phyloP scores from a whole-genome alignment of 768 basidiomycete species.

The Termitomyces titanicus region DNA sequence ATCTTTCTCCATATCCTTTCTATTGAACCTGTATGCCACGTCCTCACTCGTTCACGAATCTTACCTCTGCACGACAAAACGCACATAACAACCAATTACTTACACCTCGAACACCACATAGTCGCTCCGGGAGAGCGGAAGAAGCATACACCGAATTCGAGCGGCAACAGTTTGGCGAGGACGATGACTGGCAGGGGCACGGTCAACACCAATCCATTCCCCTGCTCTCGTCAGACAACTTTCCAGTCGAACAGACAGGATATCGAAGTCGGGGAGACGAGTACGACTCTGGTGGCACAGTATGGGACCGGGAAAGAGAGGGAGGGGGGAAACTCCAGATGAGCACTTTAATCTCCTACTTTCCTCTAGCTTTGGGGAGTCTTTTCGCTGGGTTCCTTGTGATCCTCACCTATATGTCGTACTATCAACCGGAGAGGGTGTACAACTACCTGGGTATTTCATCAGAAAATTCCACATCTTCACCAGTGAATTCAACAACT shows the following conservation, averaged over 20 bases:
- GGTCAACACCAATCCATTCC: constrained; percentile 42
- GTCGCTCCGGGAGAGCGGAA: constrained; percentile 54
- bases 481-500: constrained; percentile 10
- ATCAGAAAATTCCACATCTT: constrained; percentile 12
- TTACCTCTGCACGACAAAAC: constrained; percentile 26
- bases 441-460: constrained; percentile 39
- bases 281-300: constrained; percentile 14
- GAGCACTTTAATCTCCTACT: constrained; percentile 22
- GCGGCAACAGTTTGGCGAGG: constrained; percentile 33
- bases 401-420: constrained; percentile 47
- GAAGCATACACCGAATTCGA: constrained; percentile 50
- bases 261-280: constrained; percentile 41
- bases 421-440: constrained; percentile 44
- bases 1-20: no score
- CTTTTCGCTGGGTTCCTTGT: constrained; percentile 41
- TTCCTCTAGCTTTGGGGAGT: constrained; percentile 45
- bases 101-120: constrained; percentile 63
- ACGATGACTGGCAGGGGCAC: constrained; percentile 33
- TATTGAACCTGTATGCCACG: no score
- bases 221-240: constrained; percentile 42
- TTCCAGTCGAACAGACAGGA: constrained; percentile 28
- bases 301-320: constrained; percentile 11
- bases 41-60: no score
- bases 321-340: constrained; percentile 16
- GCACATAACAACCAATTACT: constrained; percentile 32